Percentiles rank a stretch among this genome's conserved stretches.
Conservation (phyloP, 1,139 yeast genomes). For the Saccharomyces uvarum region DNA sequence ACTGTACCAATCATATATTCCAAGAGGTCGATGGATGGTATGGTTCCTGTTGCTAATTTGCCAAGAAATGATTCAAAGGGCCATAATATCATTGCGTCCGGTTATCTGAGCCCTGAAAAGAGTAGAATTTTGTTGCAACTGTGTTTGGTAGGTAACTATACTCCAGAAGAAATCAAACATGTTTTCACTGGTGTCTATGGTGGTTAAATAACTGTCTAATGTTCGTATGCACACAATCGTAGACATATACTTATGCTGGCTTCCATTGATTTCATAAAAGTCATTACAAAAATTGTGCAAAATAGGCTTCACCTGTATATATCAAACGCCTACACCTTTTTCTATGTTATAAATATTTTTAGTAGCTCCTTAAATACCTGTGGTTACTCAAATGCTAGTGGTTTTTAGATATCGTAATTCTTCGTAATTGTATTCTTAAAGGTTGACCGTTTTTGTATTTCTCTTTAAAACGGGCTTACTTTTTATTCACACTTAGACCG, state of each 20-base stretch:
- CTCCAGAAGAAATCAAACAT: slow-evolving; percentile 37
- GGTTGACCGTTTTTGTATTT: too few relatives aligned
- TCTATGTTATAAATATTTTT: too few relatives aligned
- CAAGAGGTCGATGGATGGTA: slow-evolving; percentile 59
- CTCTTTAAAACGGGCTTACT: too few relatives aligned
- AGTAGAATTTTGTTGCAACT: slow-evolving; percentile 54
- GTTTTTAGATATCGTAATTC: too few relatives aligned
- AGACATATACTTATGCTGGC: neutral
- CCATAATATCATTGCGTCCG: slow-evolving; percentile 45
- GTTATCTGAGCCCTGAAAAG: slow-evolving; percentile 63
- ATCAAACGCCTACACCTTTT: neutral
- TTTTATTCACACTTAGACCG: too few relatives aligned
- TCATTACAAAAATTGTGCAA: neutral
- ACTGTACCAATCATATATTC: slow-evolving; percentile 53
- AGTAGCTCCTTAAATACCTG: too few relatives aligned
- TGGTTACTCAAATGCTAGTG: too few relatives aligned
- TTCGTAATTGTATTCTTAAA: too few relatives aligned
- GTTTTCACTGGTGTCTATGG: slow-evolving; percentile 44
- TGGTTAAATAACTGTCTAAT: slow-evolving; percentile 23
- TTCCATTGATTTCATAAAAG: neutral
- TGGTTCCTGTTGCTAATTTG: slow-evolving; percentile 45
- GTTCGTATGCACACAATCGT: neutral
- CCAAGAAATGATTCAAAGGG: slow-evolving; percentile 30
- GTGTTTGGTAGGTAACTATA: slow-evolving; percentile 42
- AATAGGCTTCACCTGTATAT: neutral